Percentiles rank a stretch among this genome's conserved stretches.
These are phyloP conservation scores for Ochetophila trinervis DNA, from an alignment of 306 rosid genomes.

Conservation along the genomic window DNA sequence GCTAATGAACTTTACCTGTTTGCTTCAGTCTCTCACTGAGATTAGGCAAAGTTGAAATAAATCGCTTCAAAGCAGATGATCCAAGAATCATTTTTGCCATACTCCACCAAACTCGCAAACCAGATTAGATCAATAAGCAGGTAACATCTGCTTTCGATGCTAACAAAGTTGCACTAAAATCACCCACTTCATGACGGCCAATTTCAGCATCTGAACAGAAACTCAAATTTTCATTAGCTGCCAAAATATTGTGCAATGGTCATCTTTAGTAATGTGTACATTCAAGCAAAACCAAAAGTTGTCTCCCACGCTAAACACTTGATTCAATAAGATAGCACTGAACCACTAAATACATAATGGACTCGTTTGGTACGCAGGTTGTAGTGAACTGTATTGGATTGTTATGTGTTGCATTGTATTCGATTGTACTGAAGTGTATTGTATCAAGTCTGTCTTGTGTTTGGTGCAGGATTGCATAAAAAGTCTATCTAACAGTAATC, in stretches of 20 bases:
- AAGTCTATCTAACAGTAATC: no score
- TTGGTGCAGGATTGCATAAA: no score
- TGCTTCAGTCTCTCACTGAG: constrained; percentile 67
- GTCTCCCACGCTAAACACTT: no score
- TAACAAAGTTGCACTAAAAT: background rate
- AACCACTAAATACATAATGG: no score
- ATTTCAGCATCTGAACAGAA: background rate
- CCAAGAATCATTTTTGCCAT: constrained; percentile 30
- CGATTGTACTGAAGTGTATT: no score
- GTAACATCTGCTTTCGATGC: background rate
- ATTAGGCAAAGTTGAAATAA: constrained; percentile 49
- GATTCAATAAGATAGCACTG: no score
- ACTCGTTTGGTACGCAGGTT: no score
- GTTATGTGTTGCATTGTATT: no score
- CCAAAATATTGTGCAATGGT: background rate
- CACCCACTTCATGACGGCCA: background rate
- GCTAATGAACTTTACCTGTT: constrained; percentile 49
- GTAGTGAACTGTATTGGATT: no score
- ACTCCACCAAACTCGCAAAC: background rate
- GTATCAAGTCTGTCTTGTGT: no score
- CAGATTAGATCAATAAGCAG: constrained; percentile 3
- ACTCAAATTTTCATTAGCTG: background rate
- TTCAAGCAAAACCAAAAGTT: no score
- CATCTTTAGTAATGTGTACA: no score
- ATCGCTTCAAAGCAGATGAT: constrained; percentile 43